Conservation (phyloP, 257 asterid species). For the Capsicum baccatum region DNA sequence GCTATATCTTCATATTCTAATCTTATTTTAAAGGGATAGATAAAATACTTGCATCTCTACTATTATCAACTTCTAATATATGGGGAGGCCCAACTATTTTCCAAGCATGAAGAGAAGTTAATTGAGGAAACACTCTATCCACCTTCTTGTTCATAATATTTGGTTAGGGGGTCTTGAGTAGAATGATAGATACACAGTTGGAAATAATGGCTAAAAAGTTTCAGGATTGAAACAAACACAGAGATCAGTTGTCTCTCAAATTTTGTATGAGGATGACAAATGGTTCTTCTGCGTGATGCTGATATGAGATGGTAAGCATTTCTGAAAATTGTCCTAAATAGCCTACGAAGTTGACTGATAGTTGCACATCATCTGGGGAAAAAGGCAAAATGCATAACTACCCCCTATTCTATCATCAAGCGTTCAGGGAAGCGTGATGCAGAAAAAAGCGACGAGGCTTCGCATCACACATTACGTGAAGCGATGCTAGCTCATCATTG, state of each 20-base stretch:
- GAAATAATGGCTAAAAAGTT: background rate
- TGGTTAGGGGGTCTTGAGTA: background rate
- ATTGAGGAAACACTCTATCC: background rate
- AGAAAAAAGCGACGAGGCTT: too few species aligned
- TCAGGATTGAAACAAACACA: background rate
- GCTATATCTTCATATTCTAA: background rate
- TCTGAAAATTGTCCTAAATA: background rate
- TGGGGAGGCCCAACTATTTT: background rate
- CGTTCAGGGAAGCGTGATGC: too few species aligned
- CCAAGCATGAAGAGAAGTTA: background rate
- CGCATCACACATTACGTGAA: too few species aligned
- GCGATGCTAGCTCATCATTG: too few species aligned
- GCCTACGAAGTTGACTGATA: background rate
- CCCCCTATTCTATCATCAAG: too few species aligned
- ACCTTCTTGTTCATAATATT: background rate
- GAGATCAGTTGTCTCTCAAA: background rate
- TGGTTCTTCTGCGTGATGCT: background rate
- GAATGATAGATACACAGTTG: background rate
- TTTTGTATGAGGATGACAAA: background rate
- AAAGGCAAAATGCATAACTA: too few species aligned
- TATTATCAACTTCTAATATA: background rate
- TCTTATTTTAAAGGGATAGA: background rate
- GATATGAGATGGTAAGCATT: background rate
- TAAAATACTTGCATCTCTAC: conserved; percentile 1
- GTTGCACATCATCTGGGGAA: background rate